phyloP scores from a whole-genome alignment of 345 rosid genomes.

The Gossypium herbaceum region DNA sequence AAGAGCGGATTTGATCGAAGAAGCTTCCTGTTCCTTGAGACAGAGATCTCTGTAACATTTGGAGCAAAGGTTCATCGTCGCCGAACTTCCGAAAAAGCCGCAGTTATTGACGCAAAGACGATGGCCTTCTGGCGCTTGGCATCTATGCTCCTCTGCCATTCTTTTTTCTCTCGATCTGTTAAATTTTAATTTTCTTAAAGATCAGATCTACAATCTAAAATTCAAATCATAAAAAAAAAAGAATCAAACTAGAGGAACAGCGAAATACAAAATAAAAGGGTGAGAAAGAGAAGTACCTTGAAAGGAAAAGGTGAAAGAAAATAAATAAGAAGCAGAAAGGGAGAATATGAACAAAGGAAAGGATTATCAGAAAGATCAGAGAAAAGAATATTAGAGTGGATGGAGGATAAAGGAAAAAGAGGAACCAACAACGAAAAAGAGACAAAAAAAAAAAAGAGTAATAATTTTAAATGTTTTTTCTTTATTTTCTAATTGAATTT shows the following conservation, averaged over 20 bases:
- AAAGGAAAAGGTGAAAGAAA: constrained; percentile 13
- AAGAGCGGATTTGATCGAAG: constrained; percentile 43
- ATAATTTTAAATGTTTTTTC: neutral
- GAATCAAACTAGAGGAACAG: neutral
- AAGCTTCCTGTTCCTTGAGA: constrained; percentile 34
- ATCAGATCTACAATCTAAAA: constrained; percentile 5
- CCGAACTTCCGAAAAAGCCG: constrained; percentile 46
- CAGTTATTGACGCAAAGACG: constrained; percentile 51
- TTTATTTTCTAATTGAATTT: neutral
- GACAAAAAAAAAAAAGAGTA: neutral
- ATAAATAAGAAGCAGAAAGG: neutral
- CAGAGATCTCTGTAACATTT: constrained; percentile 46
- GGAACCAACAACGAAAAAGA: neutral
- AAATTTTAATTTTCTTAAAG: neutral
- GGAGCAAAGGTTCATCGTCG: constrained; percentile 55
- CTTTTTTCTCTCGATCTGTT: neutral
- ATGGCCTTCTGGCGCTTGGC: constrained; percentile 46
- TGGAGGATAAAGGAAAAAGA: neutral
- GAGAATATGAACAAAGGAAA: constrained; percentile 6
- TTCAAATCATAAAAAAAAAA: constrained; percentile 20
- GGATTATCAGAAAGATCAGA: neutral
- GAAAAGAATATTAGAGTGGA: neutral
- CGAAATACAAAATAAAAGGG: neutral
- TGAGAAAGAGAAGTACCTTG: constrained; percentile 1
- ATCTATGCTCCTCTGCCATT: constrained; percentile 57